phyloP scores from a whole-genome alignment of 106 monocot species.

The Acanthochlamys bracteata region DNA sequence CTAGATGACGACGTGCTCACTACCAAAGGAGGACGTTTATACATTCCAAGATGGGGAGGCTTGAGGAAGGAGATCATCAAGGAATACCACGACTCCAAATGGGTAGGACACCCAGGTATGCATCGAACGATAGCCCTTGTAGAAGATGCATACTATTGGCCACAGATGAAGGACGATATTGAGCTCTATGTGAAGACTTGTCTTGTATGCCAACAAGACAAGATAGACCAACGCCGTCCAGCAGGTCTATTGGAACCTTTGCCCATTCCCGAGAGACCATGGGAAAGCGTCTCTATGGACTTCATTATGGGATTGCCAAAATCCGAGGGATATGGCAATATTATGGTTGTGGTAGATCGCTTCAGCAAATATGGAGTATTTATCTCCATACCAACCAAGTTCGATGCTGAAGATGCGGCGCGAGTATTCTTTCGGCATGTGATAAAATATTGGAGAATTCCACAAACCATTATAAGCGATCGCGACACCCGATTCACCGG shows the following conservation, averaged over 20 bases:
- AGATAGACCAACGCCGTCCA: no score
- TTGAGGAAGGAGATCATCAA: neutral
- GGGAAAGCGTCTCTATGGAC: neutral
- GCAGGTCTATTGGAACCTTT: no score
- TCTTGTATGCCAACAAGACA: no score
- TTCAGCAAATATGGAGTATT: conserved; percentile 1
- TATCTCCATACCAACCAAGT: neutral
- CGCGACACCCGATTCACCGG: neutral
- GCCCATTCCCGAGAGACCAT: neutral
- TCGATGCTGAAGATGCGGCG: neutral
- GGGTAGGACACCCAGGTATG: no score
- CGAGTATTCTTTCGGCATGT: neutral
- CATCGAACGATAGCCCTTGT: neutral
- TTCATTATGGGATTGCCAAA: neutral
- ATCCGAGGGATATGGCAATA: neutral
- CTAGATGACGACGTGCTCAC: no score
- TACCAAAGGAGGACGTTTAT: no score
- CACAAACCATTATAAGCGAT: neutral
- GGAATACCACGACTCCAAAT: neutral
- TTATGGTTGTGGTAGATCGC: neutral
- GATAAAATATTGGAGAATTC: neutral
- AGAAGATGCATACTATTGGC: no score
- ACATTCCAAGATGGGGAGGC: no score
- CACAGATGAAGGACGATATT: no score
- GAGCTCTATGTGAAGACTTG: no score